Base-by-base conservation (phyloP, 305 asterid genomes). In the Striga hermonthica region DNA sequence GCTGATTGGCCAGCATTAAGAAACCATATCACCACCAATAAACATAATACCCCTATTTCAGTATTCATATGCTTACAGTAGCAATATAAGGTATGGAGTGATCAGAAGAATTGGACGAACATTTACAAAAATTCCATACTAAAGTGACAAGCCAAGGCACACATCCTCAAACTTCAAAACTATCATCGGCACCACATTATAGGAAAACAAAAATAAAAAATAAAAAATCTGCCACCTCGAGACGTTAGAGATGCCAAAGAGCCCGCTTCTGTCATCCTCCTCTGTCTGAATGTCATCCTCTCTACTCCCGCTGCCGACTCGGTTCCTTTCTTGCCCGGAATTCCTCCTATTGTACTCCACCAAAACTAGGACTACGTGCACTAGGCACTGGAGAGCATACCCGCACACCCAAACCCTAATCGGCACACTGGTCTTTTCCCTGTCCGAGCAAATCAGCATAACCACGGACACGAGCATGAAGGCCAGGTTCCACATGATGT, bases 361-460 rank as follows among this genome's bases (percentile, higher is more conserved):
- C 89, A 93, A 85, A 4, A 91, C 98, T 55, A 89, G 82, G 62
- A 78, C 84, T 14, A 85, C 95, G 41, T 91, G 98, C 75, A 91
- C 86, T 78, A 84, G 56, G 65, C 98, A 91, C 91, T 91, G 98
- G 53, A 84, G 40, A 52, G 84, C 95, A 61, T 91, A 91, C 63
- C 98, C 97, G 65, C 83, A 74, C 5, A 91, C 80, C 98, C 98
- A 91, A 84, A 83, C 74, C 98, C 98, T 79, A 80, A 91, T 74
- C 4, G 97, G 97, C 57, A 83, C 89, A 68, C 82, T 81, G 4
- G 97, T 86, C 9, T 52, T 71, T 79, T 91, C 98, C 4, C 79
- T 50, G 0, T 63, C 71, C 34, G 95, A 60, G 65, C 83, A 82
- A 47, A 74, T 53, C 73, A 89, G 67, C 82, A 91, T 78, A 60